Base-by-base conservation (phyloP, 805 yeast species). In the Phaffomyces opuntiae region DNA sequence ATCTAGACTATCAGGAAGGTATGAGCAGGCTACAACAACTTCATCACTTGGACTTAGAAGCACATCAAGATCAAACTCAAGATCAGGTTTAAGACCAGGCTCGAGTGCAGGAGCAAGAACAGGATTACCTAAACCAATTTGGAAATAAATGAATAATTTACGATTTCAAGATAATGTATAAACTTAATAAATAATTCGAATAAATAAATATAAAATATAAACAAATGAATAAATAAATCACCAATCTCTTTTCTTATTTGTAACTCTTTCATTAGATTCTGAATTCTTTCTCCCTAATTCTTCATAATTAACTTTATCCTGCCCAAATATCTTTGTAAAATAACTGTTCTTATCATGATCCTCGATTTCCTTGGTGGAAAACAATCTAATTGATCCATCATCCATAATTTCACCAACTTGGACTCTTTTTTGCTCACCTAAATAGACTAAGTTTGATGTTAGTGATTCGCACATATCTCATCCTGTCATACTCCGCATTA, bases 391-490 rank as follows among this genome's bases (percentile, higher is more conserved):
- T 14, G 50, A 49, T 8, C 61, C 61, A 40, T 56, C 61, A 13
- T 35, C 38, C 56, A 56, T 48, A n/a, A 54, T 42, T 38, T 56
- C 61, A 16, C 59, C 61, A 3, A 48, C 43, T 33, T 53, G 61
- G 3, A 56, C 58, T 34, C 47, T 50, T 38, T 55, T 56, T 44
- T 50, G 48, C 34, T 56, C 53, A 8, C 57, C 61, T 1, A 49
- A 42, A 1, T 47, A 36, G 42, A 55, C 59, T 53, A 32, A 14
- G 24, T 21, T 21, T 5, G 7, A 21, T 21, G 24, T 21, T 21
- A 21, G 24, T 21, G 4, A 21, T 21, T 21, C 24, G 24, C 24
- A 21, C 24, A 21, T 21, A 21, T 21, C 7, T 21, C 24, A 21
- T 21, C 24, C 4, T 21, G 4, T 21, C 7, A 21, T 21, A 21